Evolutionary conservation across 768 basidiomycete genomes (phyloP).

Genomic region (Suillus occidentalis): DNA sequence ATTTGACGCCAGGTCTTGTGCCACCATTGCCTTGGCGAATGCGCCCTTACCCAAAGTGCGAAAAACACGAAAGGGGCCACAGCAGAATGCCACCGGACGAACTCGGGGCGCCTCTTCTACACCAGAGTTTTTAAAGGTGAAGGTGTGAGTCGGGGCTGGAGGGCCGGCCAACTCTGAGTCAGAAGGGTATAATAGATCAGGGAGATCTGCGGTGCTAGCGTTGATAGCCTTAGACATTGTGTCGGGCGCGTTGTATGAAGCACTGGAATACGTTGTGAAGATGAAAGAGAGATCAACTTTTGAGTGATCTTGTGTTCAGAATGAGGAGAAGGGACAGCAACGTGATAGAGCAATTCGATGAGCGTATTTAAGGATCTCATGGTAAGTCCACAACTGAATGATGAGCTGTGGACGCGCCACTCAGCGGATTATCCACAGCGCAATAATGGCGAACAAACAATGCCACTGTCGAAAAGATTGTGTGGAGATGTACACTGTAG

Average conservation of each 20-base stretch:
- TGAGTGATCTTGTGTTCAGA: slow-evolving; percentile 7
- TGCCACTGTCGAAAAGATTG: neutral
- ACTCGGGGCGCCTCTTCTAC: neutral
- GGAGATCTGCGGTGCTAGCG: neutral
- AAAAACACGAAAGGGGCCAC: slow-evolving; percentile 27
- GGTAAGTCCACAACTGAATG: neutral
- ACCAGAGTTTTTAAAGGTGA: neutral
- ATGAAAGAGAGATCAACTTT: slow-evolving; percentile 9
- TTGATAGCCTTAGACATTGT: neutral
- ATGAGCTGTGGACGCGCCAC: slow-evolving; percentile 11
- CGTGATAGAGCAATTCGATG: neutral
- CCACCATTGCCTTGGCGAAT: too few species aligned
- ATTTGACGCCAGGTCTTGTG: too few species aligned
- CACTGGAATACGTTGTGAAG: neutral
- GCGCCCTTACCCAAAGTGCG: slow-evolving; percentile 6
- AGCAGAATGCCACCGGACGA: neutral
- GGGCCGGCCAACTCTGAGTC: too few species aligned
- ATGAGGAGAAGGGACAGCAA: neutral
- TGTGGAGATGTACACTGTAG: neutral
- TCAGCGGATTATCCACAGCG: neutral
- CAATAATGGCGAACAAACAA: neutral
- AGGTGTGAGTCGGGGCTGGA: too few species aligned
- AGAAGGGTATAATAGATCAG: neutral
- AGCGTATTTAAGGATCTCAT: neutral
- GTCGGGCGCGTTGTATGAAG: neutral